A percentile compares a stretch with the other conserved stretches of the same genome.
phyloP scores from a whole-genome alignment of 2,329 filamentous ascomycete species.

The Aspergillus jensenii region DNA sequence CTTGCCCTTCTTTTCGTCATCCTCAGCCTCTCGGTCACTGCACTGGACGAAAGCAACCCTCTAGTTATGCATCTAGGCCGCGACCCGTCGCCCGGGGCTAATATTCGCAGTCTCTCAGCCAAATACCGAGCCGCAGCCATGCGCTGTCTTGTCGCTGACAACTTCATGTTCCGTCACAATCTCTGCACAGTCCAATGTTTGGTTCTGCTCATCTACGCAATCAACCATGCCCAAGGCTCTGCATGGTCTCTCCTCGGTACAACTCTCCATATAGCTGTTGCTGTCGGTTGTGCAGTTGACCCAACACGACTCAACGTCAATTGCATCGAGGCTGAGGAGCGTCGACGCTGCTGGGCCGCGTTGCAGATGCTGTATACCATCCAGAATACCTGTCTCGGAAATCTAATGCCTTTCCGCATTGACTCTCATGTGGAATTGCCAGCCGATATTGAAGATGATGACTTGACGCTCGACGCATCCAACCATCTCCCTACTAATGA shows the following conservation, averaged over 20 bases:
- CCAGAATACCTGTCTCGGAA: constrained; percentile 31
- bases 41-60: constrained; percentile 19
- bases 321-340: constrained; percentile 25
- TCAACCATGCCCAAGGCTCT: constrained; percentile 29
- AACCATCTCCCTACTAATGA: neutral
- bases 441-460: constrained; percentile 21
- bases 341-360: constrained; percentile 30
- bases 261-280: constrained; percentile 28
- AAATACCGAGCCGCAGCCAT: constrained; percentile 28
- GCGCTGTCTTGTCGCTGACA: constrained; percentile 31
- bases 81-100: constrained; percentile 18
- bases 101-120: constrained; percentile 22
- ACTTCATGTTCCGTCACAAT: constrained; percentile 30
- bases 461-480: constrained; percentile 3
- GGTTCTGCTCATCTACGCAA: constrained; percentile 31
- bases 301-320: constrained; percentile 24
- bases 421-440: constrained; percentile 19
- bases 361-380: constrained; percentile 35
- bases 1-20: constrained; percentile 19
- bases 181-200: constrained; percentile 29
- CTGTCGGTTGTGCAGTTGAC: constrained; percentile 34
- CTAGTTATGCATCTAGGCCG: constrained; percentile 26
- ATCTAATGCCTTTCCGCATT: constrained; percentile 22
- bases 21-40: constrained; percentile 26
- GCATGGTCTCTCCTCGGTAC: constrained; percentile 32